Evolutionary conservation across 2,329 filamentous ascomycete species (phyloP).

Genomic region (Xenoacremonium recifei): DNA sequence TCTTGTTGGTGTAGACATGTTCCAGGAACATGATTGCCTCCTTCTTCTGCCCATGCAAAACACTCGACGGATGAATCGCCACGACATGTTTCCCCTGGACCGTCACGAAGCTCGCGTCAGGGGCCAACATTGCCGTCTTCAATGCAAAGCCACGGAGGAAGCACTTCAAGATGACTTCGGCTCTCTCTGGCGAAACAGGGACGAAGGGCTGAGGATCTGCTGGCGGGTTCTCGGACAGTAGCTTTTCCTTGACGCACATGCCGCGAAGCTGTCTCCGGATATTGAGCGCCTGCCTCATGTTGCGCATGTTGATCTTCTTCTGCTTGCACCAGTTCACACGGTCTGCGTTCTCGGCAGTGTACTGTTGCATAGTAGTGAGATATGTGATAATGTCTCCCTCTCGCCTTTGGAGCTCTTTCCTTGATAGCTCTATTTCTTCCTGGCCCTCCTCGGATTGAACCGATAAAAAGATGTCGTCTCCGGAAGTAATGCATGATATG

Average conservation of each 20-base stretch:
- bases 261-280: conserved; percentile 61
- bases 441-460: conserved; percentile 56
- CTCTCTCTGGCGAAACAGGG: conserved; percentile 52
- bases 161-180: conserved; percentile 55
- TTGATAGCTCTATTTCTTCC: conserved; percentile 51
- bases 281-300: conserved; percentile 61
- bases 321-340: conserved; percentile 57
- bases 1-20: conserved; percentile 65
- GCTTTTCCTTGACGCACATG: conserved; percentile 51
- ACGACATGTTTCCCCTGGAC: conserved; percentile 59
- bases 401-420: conserved; percentile 58
- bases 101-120: conserved; percentile 61
- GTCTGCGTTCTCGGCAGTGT: conserved; percentile 55
- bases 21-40: conserved; percentile 69
- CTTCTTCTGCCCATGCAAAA: conserved; percentile 60
- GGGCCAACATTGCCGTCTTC: conserved; percentile 59
- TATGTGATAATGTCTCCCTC: conserved; percentile 67
- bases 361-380: conserved; percentile 61
- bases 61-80: conserved; percentile 61
- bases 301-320: conserved; percentile 56
- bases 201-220: conserved; percentile 56
- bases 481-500: conserved; percentile 62
- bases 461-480: conserved; percentile 62
- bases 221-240: conserved; percentile 45
- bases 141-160: conserved; percentile 61